phyloP scores from a whole-genome alignment of 2,329 filamentous ascomycete genomes.

The Microdochium trichocladiopsis region DNA sequence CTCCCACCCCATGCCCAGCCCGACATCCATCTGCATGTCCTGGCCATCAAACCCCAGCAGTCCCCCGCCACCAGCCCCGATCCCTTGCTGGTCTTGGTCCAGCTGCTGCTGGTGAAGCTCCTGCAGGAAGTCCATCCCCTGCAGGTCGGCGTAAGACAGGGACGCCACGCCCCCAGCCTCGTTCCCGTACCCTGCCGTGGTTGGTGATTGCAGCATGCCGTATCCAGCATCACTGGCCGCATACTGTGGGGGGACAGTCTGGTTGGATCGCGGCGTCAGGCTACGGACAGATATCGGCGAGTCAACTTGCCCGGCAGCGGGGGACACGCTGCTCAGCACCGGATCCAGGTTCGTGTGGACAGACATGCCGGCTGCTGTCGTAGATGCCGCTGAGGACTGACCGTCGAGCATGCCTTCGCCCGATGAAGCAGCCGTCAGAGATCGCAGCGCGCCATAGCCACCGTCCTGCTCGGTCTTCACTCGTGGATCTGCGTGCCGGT shows the following conservation, averaged over 20 bases:
- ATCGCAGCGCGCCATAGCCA: constrained; percentile 27
- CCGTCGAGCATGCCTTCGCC: no score
- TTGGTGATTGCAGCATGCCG: constrained; percentile 15
- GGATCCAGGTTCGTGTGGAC: constrained; percentile 30
- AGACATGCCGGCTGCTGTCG: constrained; percentile 18
- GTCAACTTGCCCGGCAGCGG: constrained; percentile 24
- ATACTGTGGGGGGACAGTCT: constrained; percentile 9
- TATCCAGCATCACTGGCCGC: background rate
- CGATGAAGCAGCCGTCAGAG: constrained; percentile 22
- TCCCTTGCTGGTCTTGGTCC: constrained; percentile 10
- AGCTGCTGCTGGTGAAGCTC: constrained; percentile 25
- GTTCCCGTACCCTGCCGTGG: background rate
- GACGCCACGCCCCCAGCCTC: background rate
- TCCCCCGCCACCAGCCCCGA: background rate
- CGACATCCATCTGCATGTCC: constrained; percentile 54
- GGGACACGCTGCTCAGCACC: constrained; percentile 33
- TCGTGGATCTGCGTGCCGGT: constrained; percentile 18
- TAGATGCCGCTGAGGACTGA: constrained; percentile 19
- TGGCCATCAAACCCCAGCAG: constrained; percentile 7
- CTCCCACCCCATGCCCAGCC: constrained; percentile 60
- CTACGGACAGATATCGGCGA: constrained; percentile 25
- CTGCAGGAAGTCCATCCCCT: constrained; percentile 48
- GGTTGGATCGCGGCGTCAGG: constrained; percentile 22
- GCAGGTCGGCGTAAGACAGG: constrained; percentile 34
- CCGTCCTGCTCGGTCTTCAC: constrained; percentile 29